phyloP scores from a whole-genome alignment of 768 basidiomycete genomes.

The Phanerochaete sordida region DNA sequence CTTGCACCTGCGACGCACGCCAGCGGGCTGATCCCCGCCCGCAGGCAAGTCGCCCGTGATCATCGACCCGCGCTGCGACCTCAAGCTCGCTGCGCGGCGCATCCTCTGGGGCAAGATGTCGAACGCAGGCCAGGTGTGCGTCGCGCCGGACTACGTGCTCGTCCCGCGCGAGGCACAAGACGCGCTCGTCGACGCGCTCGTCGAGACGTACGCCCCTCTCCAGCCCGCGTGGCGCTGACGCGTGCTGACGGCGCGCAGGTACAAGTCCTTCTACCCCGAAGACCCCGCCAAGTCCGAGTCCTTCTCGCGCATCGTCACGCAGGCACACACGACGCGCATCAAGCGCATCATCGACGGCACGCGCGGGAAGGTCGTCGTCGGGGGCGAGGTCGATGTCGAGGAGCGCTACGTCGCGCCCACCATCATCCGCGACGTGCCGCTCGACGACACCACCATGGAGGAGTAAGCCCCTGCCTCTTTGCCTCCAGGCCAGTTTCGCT shows the following conservation, averaged over 20 bases:
- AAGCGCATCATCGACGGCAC: slow-evolving; percentile 62
- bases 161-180: slow-evolving; percentile 40
- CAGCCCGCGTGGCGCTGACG: slow-evolving; percentile 5
- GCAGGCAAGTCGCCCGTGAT: slow-evolving; percentile 69
- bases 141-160: slow-evolving; percentile 53
- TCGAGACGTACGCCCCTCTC: slow-evolving; percentile 31
- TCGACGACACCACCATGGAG: slow-evolving; percentile 70
- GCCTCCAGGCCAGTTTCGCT: background rate
- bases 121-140: slow-evolving; percentile 57
- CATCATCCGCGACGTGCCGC: slow-evolving; percentile 57
- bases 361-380: slow-evolving; percentile 60
- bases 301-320: slow-evolving; percentile 49
- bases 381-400: slow-evolving; percentile 58
- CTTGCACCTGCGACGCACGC: too few relatives aligned
- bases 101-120: slow-evolving; percentile 77
- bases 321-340: slow-evolving; percentile 54
- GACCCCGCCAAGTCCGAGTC: slow-evolving; percentile 38
- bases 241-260: slow-evolving; percentile 31
- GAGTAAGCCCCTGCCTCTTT: slow-evolving; percentile 45
- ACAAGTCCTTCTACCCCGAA: slow-evolving; percentile 53
- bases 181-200: slow-evolving; percentile 35
- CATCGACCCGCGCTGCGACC: slow-evolving; percentile 65
- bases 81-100: slow-evolving; percentile 63
- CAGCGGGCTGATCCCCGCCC: background rate
- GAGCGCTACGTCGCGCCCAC: slow-evolving; percentile 69